Percentiles rank a stretch among this genome's conserved stretches.
Conservation (phyloP, 2,329 filamentous ascomycete genomes). For the Ambrosiella xylebori region DNA sequence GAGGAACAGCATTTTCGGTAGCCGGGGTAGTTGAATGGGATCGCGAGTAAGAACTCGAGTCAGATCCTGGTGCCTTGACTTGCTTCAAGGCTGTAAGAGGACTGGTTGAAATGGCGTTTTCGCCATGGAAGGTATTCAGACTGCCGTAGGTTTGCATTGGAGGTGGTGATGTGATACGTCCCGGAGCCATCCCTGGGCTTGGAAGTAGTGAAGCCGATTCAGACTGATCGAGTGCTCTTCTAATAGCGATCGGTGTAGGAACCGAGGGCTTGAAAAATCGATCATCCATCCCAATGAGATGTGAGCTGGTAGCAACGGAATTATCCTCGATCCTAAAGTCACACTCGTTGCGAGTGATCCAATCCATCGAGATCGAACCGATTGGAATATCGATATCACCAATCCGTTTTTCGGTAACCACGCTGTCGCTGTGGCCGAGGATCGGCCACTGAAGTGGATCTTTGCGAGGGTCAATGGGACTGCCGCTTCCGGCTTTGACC, state of each 20-base stretch:
- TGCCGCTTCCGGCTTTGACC: conserved; percentile 34
- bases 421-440: conserved; percentile 39
- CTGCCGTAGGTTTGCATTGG: conserved; percentile 62
- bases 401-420: conserved; percentile 63
- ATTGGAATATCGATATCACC: conserved; percentile 73
- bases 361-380: conserved; percentile 64
- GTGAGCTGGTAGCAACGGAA: conserved; percentile 76
- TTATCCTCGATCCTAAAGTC: conserved; percentile 84
- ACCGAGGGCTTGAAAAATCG: conserved; percentile 70
- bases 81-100: conserved; percentile 70
- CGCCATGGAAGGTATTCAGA: conserved; percentile 76
- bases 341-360: conserved; percentile 75
- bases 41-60: conserved; percentile 40
- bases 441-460: conserved; percentile 60
- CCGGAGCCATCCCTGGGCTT: neutral
- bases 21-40: conserved; percentile 22
- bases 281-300: conserved; percentile 83
- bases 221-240: conserved; percentile 10
- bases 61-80: conserved; percentile 42
- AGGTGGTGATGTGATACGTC: neutral
- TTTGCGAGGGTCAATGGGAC: neutral
- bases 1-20: conserved; percentile 28
- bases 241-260: conserved; percentile 29
- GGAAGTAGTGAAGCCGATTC: neutral
- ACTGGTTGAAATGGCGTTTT: conserved; percentile 59